phyloP scores from a whole-genome alignment of 495 filamentous ascomycete species.

The Trypethelium eluteriae region DNA sequence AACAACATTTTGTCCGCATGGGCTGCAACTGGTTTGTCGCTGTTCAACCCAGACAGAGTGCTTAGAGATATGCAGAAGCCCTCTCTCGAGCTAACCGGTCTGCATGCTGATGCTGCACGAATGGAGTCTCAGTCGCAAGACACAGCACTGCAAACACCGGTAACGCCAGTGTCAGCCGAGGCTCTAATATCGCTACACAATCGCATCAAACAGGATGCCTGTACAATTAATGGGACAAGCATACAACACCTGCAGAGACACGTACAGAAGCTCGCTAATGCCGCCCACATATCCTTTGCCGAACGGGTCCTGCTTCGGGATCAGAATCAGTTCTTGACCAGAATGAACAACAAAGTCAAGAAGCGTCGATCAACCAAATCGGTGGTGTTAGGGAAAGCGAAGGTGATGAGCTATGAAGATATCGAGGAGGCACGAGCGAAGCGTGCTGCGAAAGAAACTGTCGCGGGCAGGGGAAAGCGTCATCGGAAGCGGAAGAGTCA shows the following conservation, averaged over 20 bases:
- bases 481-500: constrained; percentile 5
- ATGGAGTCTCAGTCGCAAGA: background rate
- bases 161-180: constrained; percentile 20
- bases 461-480: constrained; percentile 3
- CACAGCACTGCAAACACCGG: constrained; percentile 15
- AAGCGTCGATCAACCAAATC: constrained; percentile 18
- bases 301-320: constrained; percentile 13
- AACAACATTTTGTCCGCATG: constrained; percentile 3
- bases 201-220: constrained; percentile 21
- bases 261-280: constrained; percentile 20
- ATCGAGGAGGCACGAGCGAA: constrained; percentile 16
- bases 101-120: background rate
- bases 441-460: constrained; percentile 19
- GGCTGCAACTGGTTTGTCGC: constrained; percentile 6
- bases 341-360: constrained; percentile 22
- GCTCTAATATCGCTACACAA: constrained; percentile 18
- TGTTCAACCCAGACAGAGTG: constrained; percentile 12
- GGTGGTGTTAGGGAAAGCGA: constrained; percentile 18
- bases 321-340: constrained; percentile 16
- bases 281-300: too few species aligned
- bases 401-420: constrained; percentile 21
- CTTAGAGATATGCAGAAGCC: constrained; percentile 4
- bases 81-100: background rate
- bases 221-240: constrained; percentile 14
- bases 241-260: constrained; percentile 17